These are phyloP conservation scores for Periconia macrospinosa DNA, from an alignment of 2,329 filamentous ascomycete species.

Conservation along the genomic window DNA sequence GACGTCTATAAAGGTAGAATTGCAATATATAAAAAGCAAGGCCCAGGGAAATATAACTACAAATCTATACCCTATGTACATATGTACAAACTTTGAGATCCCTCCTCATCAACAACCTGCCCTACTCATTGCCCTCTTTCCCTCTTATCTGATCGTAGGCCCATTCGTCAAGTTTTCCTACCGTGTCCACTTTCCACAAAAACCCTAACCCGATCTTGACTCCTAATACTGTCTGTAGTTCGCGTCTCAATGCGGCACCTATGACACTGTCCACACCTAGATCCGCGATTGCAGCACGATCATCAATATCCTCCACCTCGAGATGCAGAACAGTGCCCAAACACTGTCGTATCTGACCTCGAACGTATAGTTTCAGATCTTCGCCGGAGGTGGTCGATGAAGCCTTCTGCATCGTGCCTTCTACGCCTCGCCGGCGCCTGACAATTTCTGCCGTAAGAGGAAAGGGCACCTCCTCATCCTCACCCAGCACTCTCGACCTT, in stretches of 20 bases:
- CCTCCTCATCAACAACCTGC: background rate
- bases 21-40: too few species aligned
- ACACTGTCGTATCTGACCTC: constrained; percentile 35
- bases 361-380: constrained; percentile 37
- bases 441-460: constrained; percentile 19
- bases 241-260: constrained; percentile 39
- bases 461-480: constrained; percentile 28
- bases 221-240: constrained; percentile 39
- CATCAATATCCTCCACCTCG: constrained; percentile 38
- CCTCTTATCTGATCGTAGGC: constrained; percentile 29
- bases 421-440: constrained; percentile 5
- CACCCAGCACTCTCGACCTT: constrained; percentile 34
- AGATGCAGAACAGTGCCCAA: constrained; percentile 40
- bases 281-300: constrained; percentile 38
- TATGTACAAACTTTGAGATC: too few species aligned
- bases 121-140: background rate
- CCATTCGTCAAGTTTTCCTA: constrained; percentile 42
- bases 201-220: constrained; percentile 47
- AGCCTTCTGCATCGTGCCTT: background rate
- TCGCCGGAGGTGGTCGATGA: constrained; percentile 2
- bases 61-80: too few species aligned
- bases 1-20: too few species aligned
- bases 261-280: constrained; percentile 47
- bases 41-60: too few species aligned
- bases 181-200: constrained; percentile 47